Evolutionary conservation across 768 basidiomycete species (phyloP), one percentile per base, ranked within the genome.

Genomic region (Imleria badia): DNA sequence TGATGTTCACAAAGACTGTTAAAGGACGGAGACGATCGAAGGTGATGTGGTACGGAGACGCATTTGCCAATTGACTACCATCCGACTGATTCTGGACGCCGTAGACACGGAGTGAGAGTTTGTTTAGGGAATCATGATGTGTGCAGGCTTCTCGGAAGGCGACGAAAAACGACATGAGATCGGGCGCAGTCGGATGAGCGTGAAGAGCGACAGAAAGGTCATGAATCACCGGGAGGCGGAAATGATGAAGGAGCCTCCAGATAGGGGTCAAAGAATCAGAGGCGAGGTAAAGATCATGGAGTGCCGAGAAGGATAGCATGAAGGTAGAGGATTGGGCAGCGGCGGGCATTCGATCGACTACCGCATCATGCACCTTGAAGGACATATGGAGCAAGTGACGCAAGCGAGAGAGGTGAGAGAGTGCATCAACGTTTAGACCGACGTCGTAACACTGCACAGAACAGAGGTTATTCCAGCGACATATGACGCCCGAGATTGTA

Each of bases 1-100:
- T 48, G 45, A 56, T 42, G 23, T 60, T 60, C 5, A 1, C 29
- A n/a, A 60, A 60, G 29, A 9, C 44, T 1, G 53, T 48, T 17
- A 61, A 19, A 12, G 54, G 54, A 11, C 17, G 31, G n/a, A 60
- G 36, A 6, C 15, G n/a, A 39, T 38, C 30, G 5, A 55, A 55
- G 8, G 45, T 56, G 41, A 52, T 22, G 30, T 35, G 5, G 43
- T 31, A 29, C 7, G 33, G 22, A 1, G 38, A 7, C 2, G n/a
- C 20, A 15, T 31, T 39, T 20, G 23, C 30, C 30, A 23, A 10
- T 4, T 13, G 6, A 8, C 31, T 8, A 6, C 3, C 14, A 45
- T 17, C 11, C 4, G 46, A 7, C 3, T 26, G 15, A 5, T 46
- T 14, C 3, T 36, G 1, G 15, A 5, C 29, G 8, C 15, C 5